Percentiles rank a stretch among this genome's conserved stretches.
Evolutionary conservation across 495 filamentous ascomycete genomes (phyloP).

Genomic region (Cenococcum geophilum): DNA sequence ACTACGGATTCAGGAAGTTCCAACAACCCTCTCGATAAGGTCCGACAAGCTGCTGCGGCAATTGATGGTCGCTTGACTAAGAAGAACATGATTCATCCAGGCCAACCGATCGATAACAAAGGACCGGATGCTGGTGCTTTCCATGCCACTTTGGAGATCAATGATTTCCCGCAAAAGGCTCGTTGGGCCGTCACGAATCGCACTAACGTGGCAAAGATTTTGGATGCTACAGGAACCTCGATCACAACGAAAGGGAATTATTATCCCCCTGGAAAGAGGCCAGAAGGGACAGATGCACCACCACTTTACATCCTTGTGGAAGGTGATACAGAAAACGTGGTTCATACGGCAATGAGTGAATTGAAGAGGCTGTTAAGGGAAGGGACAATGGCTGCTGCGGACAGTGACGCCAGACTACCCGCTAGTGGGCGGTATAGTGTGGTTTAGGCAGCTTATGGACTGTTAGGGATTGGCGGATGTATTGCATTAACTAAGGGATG

Average conservation of each 20-base stretch:
- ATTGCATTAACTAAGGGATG: neutral
- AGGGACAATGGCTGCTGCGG: slow-evolving; percentile 84
- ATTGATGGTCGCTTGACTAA: slow-evolving; percentile 83
- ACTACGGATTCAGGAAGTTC: slow-evolving; percentile 38
- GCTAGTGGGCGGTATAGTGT: slow-evolving; percentile 86
- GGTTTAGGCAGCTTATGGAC: slow-evolving; percentile 44
- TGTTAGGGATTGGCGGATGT: neutral
- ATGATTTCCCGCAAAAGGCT: slow-evolving; percentile 98
- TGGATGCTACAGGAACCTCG: slow-evolving; percentile 88
- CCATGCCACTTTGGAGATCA: slow-evolving; percentile 97
- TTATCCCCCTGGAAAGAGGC: slow-evolving; percentile 76
- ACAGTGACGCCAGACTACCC: slow-evolving; percentile 73
- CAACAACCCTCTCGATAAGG: slow-evolving; percentile 76
- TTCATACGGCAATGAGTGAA: slow-evolving; percentile 86
- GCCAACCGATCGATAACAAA: slow-evolving; percentile 97
- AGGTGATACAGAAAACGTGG: slow-evolving; percentile 89
- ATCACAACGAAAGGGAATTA: slow-evolving; percentile 97
- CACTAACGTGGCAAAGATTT: slow-evolving; percentile 96
- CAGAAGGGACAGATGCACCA: slow-evolving; percentile 63
- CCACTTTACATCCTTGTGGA: slow-evolving; percentile 98
- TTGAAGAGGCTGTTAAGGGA: slow-evolving; percentile 82
- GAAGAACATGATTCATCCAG: slow-evolving; percentile 76
- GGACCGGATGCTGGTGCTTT: slow-evolving; percentile 95
- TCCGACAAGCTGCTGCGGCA: slow-evolving; percentile 73
- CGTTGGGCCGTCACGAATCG: slow-evolving; percentile 98